Evolutionary conservation across 768 basidiomycete species (phyloP).

Genomic region (Termitomyces bulborhizus): DNA sequence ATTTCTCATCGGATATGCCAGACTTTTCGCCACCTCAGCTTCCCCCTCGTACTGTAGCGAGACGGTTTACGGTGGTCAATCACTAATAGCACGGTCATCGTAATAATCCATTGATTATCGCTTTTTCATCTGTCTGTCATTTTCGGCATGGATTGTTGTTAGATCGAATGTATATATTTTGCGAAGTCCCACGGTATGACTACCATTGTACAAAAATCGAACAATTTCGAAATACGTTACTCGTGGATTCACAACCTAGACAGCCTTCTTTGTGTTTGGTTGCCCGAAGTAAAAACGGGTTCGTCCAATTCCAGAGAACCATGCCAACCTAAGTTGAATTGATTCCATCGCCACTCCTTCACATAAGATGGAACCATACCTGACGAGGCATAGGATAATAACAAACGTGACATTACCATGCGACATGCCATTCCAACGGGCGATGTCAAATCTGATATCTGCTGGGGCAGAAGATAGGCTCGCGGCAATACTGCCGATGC

Average conservation of each 20-base stretch:
- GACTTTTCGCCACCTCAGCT: conserved; percentile 15
- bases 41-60: conserved; percentile 15
- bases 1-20: conserved; percentile 18
- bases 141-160: not conserved
- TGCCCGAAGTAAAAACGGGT: conserved; percentile 16
- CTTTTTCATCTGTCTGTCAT: not conserved
- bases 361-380: conserved; percentile 31
- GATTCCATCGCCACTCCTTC: not conserved
- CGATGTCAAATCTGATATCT: conserved; percentile 42
- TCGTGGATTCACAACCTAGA: not conserved
- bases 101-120: not conserved
- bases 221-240: not conserved
- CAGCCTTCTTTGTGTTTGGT: not conserved
- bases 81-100: conserved; percentile 12
- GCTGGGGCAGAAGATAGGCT: conserved; percentile 55
- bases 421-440: conserved; percentile 63
- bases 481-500: conserved; percentile 47
- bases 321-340: conserved; percentile 10
- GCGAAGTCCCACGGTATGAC: not conserved
- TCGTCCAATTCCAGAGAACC: conserved; percentile 17
- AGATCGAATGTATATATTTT: not conserved
- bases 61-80: conserved; percentile 27
- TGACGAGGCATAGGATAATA: conserved; percentile 45
- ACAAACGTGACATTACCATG: conserved; percentile 74
- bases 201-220: not conserved